Evolutionary conservation across 345 rosid genomes (phyloP).

Genomic region (Pugionium cornutum): DNA sequence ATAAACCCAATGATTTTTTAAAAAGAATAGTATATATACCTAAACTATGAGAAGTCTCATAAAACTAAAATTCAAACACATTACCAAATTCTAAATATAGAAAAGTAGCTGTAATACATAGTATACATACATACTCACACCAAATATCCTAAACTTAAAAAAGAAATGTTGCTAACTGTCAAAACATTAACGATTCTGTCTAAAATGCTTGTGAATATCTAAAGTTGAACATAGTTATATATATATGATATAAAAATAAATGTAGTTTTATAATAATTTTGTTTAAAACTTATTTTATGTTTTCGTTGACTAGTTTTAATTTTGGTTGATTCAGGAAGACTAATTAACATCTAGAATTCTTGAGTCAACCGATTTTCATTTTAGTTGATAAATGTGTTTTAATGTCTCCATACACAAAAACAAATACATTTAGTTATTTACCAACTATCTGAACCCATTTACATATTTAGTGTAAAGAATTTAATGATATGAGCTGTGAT

Average conservation of each 20-base stretch:
- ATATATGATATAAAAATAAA: not conserved
- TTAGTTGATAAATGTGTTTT: conserved; percentile 25
- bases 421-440: conserved; percentile 22
- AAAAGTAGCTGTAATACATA: conserved; percentile 1
- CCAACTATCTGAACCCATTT: conserved; percentile 29
- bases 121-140: not conserved
- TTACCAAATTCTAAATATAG: not conserved
- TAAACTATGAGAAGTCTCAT: conserved; percentile 13
- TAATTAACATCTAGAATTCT: conserved; percentile 17
- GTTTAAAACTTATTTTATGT: not conserved
- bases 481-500: conserved; percentile 28
- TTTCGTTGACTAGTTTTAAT: not conserved
- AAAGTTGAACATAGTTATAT: not conserved
- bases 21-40: not conserved
- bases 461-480: not conserved
- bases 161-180: conserved; percentile 11
- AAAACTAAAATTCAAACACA: conserved; percentile 5
- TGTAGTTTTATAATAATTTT: not conserved
- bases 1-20: no score
- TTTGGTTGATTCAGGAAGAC: conserved; percentile 1
- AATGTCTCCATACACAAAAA: conserved; percentile 31
- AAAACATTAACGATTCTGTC: conserved; percentile 21
- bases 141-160: conserved; percentile 1
- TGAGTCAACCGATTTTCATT: not conserved
- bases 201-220: conserved; percentile 10